These are phyloP conservation scores for Myriosclerotinia scirpicola DNA, from an alignment of 2,329 filamentous ascomycete species.

Conservation along the genomic window DNA sequence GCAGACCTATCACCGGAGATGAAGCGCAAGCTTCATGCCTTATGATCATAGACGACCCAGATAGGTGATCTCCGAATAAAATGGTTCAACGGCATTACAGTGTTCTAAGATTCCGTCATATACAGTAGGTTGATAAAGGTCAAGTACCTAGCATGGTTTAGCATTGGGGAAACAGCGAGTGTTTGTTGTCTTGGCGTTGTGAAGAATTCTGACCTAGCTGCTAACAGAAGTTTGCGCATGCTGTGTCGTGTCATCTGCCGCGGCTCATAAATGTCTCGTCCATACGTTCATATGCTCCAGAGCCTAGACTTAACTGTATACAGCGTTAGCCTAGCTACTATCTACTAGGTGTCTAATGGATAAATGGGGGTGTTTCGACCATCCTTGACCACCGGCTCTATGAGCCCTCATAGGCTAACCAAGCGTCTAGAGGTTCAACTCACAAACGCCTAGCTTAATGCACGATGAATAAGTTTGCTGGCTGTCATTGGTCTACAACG, in stretches of 20 bases:
- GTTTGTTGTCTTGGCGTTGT: background rate
- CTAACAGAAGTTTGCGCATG: conserved; percentile 12
- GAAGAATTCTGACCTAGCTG: background rate
- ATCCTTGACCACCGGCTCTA: background rate
- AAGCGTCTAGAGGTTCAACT: background rate
- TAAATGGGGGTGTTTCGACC: background rate
- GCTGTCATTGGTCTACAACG: background rate
- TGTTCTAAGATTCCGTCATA: background rate
- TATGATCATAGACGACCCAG: background rate
- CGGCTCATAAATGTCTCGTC: background rate
- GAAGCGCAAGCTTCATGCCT: conserved; percentile 12
- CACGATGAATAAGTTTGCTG: background rate
- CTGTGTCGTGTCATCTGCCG: conserved; percentile 5
- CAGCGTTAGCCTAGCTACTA: conserved; percentile 3
- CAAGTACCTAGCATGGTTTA: background rate
- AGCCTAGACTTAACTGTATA: conserved; percentile 3
- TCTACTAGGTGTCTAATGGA: conserved; percentile 1
- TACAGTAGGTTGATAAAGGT: background rate
- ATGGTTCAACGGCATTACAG: background rate
- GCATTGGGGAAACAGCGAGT: background rate
- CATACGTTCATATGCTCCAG: conserved; percentile 16
- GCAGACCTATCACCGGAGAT: conserved; percentile 12
- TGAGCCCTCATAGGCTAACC: background rate
- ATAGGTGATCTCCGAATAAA: background rate
- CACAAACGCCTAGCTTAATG: conserved; percentile 11